A percentile compares a stretch with the other conserved stretches of the same genome.
phyloP scores from a whole-genome alignment of 768 basidiomycete species.

The Hortiboletus campestris region DNA sequence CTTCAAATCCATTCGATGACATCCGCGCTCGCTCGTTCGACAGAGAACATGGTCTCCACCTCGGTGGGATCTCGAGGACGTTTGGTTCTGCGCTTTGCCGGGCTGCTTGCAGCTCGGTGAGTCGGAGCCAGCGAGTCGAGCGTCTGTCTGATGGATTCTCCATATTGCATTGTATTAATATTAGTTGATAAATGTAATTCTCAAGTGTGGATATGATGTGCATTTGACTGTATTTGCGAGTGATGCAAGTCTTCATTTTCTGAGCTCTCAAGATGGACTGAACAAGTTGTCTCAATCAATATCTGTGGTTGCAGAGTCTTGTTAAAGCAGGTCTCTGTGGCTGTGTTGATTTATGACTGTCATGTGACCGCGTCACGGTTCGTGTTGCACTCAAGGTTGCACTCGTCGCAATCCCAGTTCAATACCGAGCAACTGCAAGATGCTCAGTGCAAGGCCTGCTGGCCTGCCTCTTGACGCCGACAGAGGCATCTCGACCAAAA shows the following conservation, averaged over 20 bases:
- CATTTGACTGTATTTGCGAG: too few relatives aligned
- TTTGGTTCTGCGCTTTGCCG: slow-evolving; percentile 43
- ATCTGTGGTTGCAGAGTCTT: too few relatives aligned
- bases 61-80: slow-evolving; percentile 55
- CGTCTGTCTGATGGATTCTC: slow-evolving; percentile 61
- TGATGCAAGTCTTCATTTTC: too few relatives aligned
- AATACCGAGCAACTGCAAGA: slow-evolving; percentile 14
- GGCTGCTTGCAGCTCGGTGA: slow-evolving; percentile 27
- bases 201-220: too few relatives aligned
- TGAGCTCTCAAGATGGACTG: too few relatives aligned
- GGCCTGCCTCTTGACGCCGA: slow-evolving; percentile 29
- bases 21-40: slow-evolving; percentile 59
- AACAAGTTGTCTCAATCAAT: too few relatives aligned
- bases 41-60: slow-evolving; percentile 57
- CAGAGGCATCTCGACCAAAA: slow-evolving; percentile 39
- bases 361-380: slow-evolving; percentile 32
- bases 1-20: slow-evolving; percentile 74
- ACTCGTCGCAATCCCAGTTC: background rate
- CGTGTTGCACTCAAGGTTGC: slow-evolving; percentile 7
- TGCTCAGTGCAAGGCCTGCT: slow-evolving; percentile 27
- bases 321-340: background rate
- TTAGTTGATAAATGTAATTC: too few relatives aligned
- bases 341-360: background rate
- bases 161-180: background rate
- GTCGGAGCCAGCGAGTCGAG: slow-evolving; percentile 51